A percentile compares a stretch with the other conserved stretches of the same genome.
These are phyloP conservation scores for Endoconidiophora laricicola DNA, from an alignment of 2,329 filamentous ascomycete genomes.

Conservation along the genomic window DNA sequence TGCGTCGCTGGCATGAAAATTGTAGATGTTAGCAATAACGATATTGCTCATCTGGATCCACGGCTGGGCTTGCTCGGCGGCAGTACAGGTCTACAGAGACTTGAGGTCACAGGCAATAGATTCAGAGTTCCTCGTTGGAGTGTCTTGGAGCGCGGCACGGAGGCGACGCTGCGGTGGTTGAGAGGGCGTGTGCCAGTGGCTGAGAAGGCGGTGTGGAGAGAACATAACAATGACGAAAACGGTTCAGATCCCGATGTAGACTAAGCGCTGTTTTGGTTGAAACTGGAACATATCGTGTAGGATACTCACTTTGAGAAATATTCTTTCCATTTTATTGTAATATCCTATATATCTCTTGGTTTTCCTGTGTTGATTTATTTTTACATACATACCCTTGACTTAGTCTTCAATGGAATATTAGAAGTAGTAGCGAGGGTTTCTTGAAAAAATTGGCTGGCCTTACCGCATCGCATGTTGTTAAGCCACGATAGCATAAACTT, in stretches of 20 bases:
- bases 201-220: constrained; percentile 40
- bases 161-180: constrained; percentile 67
- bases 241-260: constrained; percentile 13
- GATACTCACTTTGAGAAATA: neutral
- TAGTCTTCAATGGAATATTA: neutral
- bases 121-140: constrained; percentile 79
- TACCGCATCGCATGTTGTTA: no score
- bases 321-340: constrained; percentile 3
- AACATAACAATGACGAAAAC: constrained; percentile 23
- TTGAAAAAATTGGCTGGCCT: no score
- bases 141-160: constrained; percentile 72
- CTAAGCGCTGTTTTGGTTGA: neutral
- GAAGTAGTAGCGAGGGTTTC: no score
- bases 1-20: constrained; percentile 56
- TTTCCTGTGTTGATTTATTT: neutral
- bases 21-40: constrained; percentile 71
- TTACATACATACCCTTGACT: neutral
- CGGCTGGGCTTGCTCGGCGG: constrained; percentile 62
- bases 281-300: neutral
- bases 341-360: neutral
- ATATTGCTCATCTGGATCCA: constrained; percentile 66
- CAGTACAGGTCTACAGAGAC: constrained; percentile 37
- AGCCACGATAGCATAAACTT: no score
- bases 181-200: constrained; percentile 54
- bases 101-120: constrained; percentile 70